A percentile compares a stretch with the other conserved stretches of the same genome.
phyloP scores from a whole-genome alignment of 1,284 basidiomycete genomes.

The Sutorius eximius region DNA sequence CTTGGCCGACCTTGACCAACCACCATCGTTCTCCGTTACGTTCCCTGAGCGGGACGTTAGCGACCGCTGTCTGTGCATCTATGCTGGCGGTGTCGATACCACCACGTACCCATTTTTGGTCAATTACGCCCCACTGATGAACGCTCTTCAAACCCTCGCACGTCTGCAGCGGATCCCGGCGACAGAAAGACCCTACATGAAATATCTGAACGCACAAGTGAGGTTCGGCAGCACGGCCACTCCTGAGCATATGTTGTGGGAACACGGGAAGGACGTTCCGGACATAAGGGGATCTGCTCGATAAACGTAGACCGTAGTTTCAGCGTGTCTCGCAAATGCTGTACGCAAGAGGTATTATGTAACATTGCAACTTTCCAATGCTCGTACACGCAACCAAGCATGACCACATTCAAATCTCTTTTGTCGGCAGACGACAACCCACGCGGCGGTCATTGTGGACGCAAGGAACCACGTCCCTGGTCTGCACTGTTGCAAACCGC shows the following conservation, averaged over 20 bases:
- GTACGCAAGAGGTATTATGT: no score
- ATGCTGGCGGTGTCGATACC: background rate
- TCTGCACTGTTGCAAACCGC: background rate
- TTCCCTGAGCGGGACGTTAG: background rate
- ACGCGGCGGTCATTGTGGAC: background rate
- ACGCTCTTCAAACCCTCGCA: background rate
- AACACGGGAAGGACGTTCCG: background rate
- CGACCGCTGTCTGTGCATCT: background rate
- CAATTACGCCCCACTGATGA: background rate
- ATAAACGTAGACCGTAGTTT: background rate
- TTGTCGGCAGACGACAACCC: background rate
- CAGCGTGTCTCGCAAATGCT: no score
- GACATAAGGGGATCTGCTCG: background rate
- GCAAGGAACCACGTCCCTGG: background rate
- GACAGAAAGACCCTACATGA: background rate
- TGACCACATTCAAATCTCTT: background rate
- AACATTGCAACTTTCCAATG: no score
- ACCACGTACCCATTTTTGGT: background rate
- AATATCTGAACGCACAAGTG: background rate
- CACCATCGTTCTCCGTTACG: background rate
- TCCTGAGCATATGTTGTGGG: background rate
- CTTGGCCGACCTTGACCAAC: background rate
- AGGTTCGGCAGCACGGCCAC: background rate
- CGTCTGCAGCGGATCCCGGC: background rate
- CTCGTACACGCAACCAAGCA: no score